Conservation (phyloP, 2,329 filamentous ascomycete genomes). For the Penicillium paneum region DNA sequence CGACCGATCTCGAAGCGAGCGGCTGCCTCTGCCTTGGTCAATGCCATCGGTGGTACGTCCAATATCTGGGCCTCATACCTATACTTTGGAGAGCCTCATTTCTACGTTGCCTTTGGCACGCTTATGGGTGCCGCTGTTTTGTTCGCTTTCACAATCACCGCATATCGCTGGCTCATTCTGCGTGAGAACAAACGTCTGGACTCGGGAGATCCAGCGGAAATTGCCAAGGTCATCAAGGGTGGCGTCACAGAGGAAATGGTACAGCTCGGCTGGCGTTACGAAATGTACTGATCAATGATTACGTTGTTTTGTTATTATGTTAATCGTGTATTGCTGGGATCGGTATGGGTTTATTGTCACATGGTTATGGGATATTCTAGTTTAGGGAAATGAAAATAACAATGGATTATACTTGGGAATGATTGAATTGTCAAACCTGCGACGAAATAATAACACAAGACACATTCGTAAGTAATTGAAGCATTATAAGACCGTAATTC, state of each 20-base stretch:
- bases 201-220: slow-evolving; percentile 34
- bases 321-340: background rate
- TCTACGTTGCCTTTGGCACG: slow-evolving; percentile 43
- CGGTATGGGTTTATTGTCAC: background rate
- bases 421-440: background rate
- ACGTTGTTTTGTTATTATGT: background rate
- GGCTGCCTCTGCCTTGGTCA: slow-evolving; percentile 43
- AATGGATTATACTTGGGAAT: background rate
- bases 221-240: slow-evolving; percentile 42
- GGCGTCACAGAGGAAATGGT: slow-evolving; percentile 48
- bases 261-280: slow-evolving; percentile 44
- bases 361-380: background rate
- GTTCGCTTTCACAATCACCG: slow-evolving; percentile 35
- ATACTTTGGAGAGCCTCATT: slow-evolving; percentile 30
- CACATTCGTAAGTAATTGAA: background rate
- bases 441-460: background rate
- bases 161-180: slow-evolving; percentile 39
- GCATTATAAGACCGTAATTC: background rate
- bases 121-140: slow-evolving; percentile 29
- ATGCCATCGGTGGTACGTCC: slow-evolving; percentile 29
- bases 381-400: background rate
- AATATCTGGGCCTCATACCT: slow-evolving; percentile 29
- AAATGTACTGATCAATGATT: slow-evolving; percentile 37
- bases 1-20: slow-evolving; percentile 45
- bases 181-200: slow-evolving; percentile 43